A percentile compares a stretch with the other conserved stretches of the same genome.
phyloP scores from a whole-genome alignment of 2,329 filamentous ascomycete species.

The Colletotrichum karsti region DNA sequence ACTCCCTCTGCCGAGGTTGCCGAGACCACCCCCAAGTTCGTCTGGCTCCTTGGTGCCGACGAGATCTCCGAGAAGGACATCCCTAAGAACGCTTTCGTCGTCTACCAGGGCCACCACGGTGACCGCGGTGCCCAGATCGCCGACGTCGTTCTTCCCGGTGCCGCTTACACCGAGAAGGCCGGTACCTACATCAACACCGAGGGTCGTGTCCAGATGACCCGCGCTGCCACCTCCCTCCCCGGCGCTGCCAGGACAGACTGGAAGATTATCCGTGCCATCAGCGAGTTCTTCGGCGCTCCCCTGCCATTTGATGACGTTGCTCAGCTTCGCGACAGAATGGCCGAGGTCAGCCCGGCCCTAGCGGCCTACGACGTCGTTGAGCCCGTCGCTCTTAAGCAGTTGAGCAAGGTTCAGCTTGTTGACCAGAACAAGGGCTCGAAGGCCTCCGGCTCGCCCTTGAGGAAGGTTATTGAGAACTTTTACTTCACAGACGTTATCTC shows the following conservation, averaged over 20 bases:
- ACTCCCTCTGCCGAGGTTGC: constrained; percentile 84
- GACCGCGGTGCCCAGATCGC: constrained; percentile 92
- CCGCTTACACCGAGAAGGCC: constrained; percentile 96
- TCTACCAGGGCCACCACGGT: constrained; percentile 98
- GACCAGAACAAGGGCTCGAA: constrained; percentile 94
- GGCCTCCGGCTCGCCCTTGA: constrained; percentile 76
- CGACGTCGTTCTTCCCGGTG: constrained; percentile 91
- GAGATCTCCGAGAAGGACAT: constrained; percentile 87
- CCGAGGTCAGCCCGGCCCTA: constrained; percentile 90
- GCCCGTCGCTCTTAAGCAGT: constrained; percentile 73
- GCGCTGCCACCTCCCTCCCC: constrained; percentile 86
- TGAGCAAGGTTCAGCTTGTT: constrained; percentile 94
- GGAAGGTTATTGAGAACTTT: constrained; percentile 92
- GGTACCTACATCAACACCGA: constrained; percentile 98
- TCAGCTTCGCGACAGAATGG: constrained; percentile 89
- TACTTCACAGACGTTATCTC: constrained; percentile 98
- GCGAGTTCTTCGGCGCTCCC: constrained; percentile 87
- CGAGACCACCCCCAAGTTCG: constrained; percentile 87
- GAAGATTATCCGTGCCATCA: constrained; percentile 96
- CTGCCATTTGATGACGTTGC: constrained; percentile 95
- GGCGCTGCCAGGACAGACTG: constrained; percentile 95
- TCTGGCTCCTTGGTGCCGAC: constrained; percentile 96
- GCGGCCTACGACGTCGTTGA: constrained; percentile 92
- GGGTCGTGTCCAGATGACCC: constrained; percentile 92
- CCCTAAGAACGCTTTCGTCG: constrained; percentile 93